Base-by-base conservation (phyloP, 1,284 basidiomycete genomes). In the Sparassis latifolia region DNA sequence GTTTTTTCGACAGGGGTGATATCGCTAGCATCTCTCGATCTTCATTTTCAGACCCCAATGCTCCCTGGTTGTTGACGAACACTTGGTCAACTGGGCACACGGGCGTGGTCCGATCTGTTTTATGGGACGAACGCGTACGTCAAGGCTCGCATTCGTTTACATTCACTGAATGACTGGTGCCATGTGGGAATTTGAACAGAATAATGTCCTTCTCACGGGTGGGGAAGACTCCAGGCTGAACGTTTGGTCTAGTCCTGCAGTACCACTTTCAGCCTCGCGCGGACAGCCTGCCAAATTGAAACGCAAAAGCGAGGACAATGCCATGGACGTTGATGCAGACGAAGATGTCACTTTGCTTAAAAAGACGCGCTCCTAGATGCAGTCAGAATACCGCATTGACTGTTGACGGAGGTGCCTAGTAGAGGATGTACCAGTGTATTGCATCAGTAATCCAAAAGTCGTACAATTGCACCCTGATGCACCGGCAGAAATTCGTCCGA, bases 201-300 rank as follows among this genome's bases (percentile, higher is more conserved):
- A 67, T 48, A 67, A 67, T 43, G 50, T 70, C 29, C 58, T 72
- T 29, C 58, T 72, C 10, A 68, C 69, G 1, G 70, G 70, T 33
- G 70, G 70, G 3, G 70, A 72, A 51, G 70, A 72, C 45, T 62
- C 66, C 6, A 64, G 59, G 42, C 49, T 71, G 5, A 64, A 69
- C 41, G 60, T 60, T 4, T 72, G 70, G 70, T 50, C 61, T 3
- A 58, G 60, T 30, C 60, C 61, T 4, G 42, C 58, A 7, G 46
- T 53, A 10, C 40, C 27, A n/a, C 32, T 32, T 43, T 27, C 44
- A 47, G 5, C 45, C 49, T 33, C 37, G 10, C 46, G 42, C 3
- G 49, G 44, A n/a, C 40, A 45, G 30, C 42, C 33, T 38, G 37
- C 4, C 55, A 55, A 44, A 48, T 28, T 44, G 3, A 58, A 58